Evolutionary conservation across 2,329 filamentous ascomycete genomes (phyloP).

Genomic region (Colletotrichum sojae): DNA sequence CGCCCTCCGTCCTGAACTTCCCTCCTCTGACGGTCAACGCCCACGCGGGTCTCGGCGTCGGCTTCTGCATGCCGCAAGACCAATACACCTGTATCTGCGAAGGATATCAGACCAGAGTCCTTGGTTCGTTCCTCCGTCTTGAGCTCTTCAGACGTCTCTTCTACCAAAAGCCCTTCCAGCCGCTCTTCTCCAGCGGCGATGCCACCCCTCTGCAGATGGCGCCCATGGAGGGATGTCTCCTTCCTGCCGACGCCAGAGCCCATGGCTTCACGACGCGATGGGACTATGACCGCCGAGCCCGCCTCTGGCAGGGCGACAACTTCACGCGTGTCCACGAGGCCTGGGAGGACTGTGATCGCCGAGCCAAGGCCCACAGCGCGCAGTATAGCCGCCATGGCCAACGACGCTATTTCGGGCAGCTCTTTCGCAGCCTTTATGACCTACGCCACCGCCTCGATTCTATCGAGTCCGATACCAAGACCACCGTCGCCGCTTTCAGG

Average conservation of each 20-base stretch:
- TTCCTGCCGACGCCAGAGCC: background rate
- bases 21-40: background rate
- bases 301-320: slow-evolving; percentile 2
- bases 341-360: background rate
- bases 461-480: background rate
- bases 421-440: too few relatives aligned
- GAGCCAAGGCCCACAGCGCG: background rate
- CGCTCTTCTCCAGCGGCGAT: slow-evolving; percentile 4
- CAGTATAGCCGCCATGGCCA: background rate
- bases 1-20: background rate
- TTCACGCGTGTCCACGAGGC: too few relatives aligned
- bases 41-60: background rate
- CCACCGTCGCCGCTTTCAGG: background rate
- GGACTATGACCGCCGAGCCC: background rate
- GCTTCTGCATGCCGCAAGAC: background rate
- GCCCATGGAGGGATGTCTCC: background rate
- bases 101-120: background rate
- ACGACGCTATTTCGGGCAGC: background rate
- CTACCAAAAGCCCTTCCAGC: slow-evolving; percentile 3
- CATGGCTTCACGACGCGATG: slow-evolving; percentile 8
- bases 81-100: background rate
- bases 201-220: background rate
- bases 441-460: background rate
- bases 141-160: slow-evolving; percentile 14
- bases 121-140: background rate